phyloP scores from a whole-genome alignment of 257 asterid genomes.

The Mentha longifolia region DNA sequence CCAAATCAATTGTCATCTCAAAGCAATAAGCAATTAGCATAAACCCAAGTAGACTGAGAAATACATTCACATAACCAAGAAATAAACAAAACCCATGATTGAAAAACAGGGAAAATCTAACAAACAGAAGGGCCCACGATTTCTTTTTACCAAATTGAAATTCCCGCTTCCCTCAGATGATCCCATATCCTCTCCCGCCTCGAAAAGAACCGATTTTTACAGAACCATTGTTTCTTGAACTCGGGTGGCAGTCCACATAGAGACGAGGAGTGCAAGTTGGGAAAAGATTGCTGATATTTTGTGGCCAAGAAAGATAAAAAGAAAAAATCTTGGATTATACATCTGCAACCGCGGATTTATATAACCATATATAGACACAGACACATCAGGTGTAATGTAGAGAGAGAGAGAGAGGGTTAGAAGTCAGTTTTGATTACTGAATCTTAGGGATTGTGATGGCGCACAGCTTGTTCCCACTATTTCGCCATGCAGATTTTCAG shows the following conservation, averaged over 20 bases:
- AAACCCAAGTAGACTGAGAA: slow-evolving; percentile 25
- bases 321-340: slow-evolving; percentile 32
- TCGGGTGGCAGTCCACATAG: slow-evolving; percentile 28
- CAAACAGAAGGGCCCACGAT: background rate
- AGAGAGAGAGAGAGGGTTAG: slow-evolving; percentile 32
- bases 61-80: background rate
- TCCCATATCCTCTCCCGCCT: slow-evolving; percentile 33
- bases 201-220: background rate
- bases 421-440: slow-evolving; percentile 27
- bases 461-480: slow-evolving; percentile 33
- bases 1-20: no score
- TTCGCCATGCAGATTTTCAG: slow-evolving; percentile 50
- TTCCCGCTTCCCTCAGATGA: slow-evolving; percentile 40
- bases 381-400: slow-evolving; percentile 8
- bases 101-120: background rate
- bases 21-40: no score
- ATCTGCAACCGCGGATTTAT: slow-evolving; percentile 34
- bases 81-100: background rate
- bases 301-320: slow-evolving; percentile 39
- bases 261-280: slow-evolving; percentile 41
- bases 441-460: slow-evolving; percentile 37
- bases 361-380: slow-evolving; percentile 22
- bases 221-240: slow-evolving; percentile 12
- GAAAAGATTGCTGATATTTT: slow-evolving; percentile 38
- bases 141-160: slow-evolving; percentile 43